Conservation (phyloP, 2,329 filamentous ascomycete species). For the Fusarium siculi region DNA sequence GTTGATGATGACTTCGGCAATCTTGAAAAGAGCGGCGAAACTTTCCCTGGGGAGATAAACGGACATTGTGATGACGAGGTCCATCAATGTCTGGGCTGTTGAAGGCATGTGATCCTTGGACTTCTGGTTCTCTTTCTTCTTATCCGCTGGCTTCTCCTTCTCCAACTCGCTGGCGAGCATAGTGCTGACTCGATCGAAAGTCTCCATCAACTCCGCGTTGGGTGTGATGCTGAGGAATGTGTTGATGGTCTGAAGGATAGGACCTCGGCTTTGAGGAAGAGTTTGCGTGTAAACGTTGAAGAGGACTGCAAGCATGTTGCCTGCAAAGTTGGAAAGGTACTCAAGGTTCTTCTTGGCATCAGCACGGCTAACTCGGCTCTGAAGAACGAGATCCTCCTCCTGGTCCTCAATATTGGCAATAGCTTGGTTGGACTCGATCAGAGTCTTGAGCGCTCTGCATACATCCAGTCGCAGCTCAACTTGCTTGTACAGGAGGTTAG, state of each 20-base stretch:
- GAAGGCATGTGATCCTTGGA: slow-evolving; percentile 83
- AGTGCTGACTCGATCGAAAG: slow-evolving; percentile 85
- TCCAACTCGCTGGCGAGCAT: slow-evolving; percentile 81
- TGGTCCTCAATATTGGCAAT: slow-evolving; percentile 75
- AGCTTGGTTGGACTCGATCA: slow-evolving; percentile 92
- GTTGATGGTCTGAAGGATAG: slow-evolving; percentile 94
- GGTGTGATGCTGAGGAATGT: slow-evolving; percentile 91
- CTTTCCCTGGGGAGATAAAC: slow-evolving; percentile 90
- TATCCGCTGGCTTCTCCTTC: slow-evolving; percentile 58
- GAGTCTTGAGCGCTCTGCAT: slow-evolving; percentile 83
- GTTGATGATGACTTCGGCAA: slow-evolving; percentile 84
- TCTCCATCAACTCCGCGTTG: slow-evolving; percentile 80
- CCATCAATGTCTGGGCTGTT: slow-evolving; percentile 94
- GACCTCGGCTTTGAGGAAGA: slow-evolving; percentile 88
- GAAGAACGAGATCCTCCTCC: slow-evolving; percentile 78
- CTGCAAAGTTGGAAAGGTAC: slow-evolving; percentile 82
- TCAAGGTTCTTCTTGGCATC: slow-evolving; percentile 82
- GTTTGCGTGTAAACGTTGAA: slow-evolving; percentile 99
- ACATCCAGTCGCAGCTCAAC: slow-evolving; percentile 87
- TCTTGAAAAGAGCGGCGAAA: slow-evolving; percentile 85
- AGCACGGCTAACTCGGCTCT: slow-evolving; percentile 80
- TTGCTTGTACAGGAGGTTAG: slow-evolving; percentile 93
- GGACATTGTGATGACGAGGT: slow-evolving; percentile 95
- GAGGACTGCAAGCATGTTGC: slow-evolving; percentile 93
- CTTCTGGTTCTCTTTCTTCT: slow-evolving; percentile 72